These are phyloP conservation scores for Carpinus viminea DNA, from an alignment of 306 rosid genomes.

Conservation along the genomic window DNA sequence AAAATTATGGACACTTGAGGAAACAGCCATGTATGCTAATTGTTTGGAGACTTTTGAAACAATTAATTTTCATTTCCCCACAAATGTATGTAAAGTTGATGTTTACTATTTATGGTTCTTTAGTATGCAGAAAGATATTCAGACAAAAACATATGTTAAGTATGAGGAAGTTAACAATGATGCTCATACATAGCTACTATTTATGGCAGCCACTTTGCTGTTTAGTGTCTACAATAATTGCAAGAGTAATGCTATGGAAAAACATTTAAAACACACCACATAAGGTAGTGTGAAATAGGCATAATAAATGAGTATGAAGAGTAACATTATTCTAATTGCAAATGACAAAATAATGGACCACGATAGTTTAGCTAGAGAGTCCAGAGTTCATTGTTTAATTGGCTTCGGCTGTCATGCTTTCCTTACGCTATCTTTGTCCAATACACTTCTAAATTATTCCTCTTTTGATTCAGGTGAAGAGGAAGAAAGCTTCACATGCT, in stretches of 20 bases:
- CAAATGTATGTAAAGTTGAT: not conserved
- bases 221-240: not conserved
- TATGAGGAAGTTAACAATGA: not conserved
- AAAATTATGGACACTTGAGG: not conserved
- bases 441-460: slow-evolving; percentile 4
- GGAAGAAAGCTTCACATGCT: slow-evolving; percentile 93
- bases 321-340: not conserved
- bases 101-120: not conserved
- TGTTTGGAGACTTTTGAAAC: not conserved
- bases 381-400: not conserved
- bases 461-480: slow-evolving; percentile 66
- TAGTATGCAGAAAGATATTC: not conserved
- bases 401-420: not conserved
- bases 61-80: not conserved
- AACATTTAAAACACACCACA: too few species aligned
- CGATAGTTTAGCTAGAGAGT: not conserved
- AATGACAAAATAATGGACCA: not conserved
- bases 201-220: not conserved
- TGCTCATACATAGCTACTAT: not conserved
- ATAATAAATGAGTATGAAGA: too few species aligned
- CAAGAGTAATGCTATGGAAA: too few species aligned
- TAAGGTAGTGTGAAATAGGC: too few species aligned
- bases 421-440: not conserved
- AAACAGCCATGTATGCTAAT: not conserved
- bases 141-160: not conserved